phyloP scores from a whole-genome alignment of 495 filamentous ascomycete genomes.

The Penicillium silybi region DNA sequence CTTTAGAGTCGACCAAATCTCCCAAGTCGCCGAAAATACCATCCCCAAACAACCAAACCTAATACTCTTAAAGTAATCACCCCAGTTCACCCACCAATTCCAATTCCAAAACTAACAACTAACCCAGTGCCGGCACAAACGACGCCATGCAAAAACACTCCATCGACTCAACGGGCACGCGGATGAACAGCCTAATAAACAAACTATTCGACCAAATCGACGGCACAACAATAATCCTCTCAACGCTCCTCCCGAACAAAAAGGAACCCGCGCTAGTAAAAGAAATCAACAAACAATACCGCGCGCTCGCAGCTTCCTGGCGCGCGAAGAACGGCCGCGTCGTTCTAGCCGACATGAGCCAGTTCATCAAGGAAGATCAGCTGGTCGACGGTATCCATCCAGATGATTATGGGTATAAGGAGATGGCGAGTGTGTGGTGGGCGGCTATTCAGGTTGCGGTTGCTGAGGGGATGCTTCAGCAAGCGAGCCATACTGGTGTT shows the following conservation, averaged over 20 bases:
- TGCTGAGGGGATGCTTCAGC: conserved; percentile 16
- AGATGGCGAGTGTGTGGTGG: conserved; percentile 54
- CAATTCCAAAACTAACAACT: not conserved
- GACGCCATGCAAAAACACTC: conserved; percentile 38
- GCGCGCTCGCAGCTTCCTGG: conserved; percentile 26
- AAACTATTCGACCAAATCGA: conserved; percentile 36
- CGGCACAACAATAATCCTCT: conserved; percentile 44
- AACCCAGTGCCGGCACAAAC: conserved; percentile 42
- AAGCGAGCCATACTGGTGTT: not conserved
- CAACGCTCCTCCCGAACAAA: conserved; percentile 44
- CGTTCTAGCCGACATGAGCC: conserved; percentile 48
- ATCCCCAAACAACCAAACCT: conserved; percentile 43
- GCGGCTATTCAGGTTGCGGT: conserved; percentile 32
- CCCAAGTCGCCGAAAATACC: conserved; percentile 24
- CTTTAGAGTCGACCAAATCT: conserved; percentile 43
- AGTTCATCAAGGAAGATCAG: conserved; percentile 29
- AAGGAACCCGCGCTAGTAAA: conserved; percentile 12
- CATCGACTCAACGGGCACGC: conserved; percentile 21
- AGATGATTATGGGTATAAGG: conserved; percentile 44
- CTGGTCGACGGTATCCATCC: conserved; percentile 49
- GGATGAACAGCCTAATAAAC: conserved; percentile 31
- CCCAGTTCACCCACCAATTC: not conserved
- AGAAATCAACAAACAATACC: conserved; percentile 38
- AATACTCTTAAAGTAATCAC: conserved; percentile 13
- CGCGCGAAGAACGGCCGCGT: conserved; percentile 27